Conservation (phyloP, 2,329 filamentous ascomycete genomes). For the Cytospora mali region DNA sequence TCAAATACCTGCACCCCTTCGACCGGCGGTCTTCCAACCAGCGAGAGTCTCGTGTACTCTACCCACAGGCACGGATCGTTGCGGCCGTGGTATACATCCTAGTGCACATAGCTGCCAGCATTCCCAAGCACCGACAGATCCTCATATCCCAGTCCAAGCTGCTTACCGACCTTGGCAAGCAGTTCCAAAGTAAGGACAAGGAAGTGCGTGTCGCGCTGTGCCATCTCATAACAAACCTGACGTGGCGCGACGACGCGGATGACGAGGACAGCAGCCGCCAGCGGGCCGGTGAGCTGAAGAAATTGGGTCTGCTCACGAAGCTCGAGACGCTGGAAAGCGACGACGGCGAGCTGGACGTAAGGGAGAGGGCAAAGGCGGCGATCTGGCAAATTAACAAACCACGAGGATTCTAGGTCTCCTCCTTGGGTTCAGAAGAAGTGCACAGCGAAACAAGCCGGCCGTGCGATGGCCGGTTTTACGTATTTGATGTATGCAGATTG, state of each 20-base stretch:
- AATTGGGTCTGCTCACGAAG: conserved; percentile 70
- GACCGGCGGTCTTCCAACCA: conserved; percentile 42
- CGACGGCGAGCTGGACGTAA: conserved; percentile 79
- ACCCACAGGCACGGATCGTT: conserved; percentile 70
- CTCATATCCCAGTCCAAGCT: conserved; percentile 77
- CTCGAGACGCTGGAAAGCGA: conserved; percentile 62
- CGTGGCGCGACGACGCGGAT: conserved; percentile 74
- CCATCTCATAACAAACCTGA: conserved; percentile 84
- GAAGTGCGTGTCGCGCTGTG: conserved; percentile 78
- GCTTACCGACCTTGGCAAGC: conserved; percentile 70
- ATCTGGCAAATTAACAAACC: conserved; percentile 67
- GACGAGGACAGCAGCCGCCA: conserved; percentile 68
- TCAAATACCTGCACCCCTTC: conserved; percentile 58
- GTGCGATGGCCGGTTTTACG: neutral
- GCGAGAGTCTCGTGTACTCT: conserved; percentile 49
- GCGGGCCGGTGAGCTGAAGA: conserved; percentile 69
- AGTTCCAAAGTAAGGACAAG: conserved; percentile 72
- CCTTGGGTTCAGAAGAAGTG: neutral
- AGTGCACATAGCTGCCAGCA: conserved; percentile 84
- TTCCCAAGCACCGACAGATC: conserved; percentile 75
- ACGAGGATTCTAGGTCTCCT: conserved; percentile 14
- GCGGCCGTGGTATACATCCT: conserved; percentile 79
- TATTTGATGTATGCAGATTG: neutral
- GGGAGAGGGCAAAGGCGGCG: conserved; percentile 81
- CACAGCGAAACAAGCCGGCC: neutral